Base-by-base conservation (phyloP, 2,329 filamentous ascomycete species). In the Fusarium mangiferae region DNA sequence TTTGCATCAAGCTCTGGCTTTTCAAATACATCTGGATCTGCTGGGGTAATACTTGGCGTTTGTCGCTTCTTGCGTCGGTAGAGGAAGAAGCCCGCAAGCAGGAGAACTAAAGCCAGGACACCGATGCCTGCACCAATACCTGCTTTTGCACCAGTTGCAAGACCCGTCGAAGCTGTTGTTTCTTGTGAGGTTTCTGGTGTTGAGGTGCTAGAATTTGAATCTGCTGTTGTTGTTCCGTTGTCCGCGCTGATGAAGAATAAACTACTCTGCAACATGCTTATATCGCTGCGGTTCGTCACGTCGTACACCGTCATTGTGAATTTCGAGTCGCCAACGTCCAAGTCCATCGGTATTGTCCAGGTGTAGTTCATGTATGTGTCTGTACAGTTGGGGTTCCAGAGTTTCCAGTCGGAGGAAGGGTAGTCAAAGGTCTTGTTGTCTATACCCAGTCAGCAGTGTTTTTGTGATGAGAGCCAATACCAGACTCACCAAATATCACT, bases 91-190 rank as follows among this genome's bases (percentile, higher is more conserved):
- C 64, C 62, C 0, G 24, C 38, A 1, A 66, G 36, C 2, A 66
- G 8, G 1, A 66, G 36, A 7, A 66, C 6, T 7, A 66, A 8
- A 0, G 28, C 22, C 2, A 59, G 0, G 5, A 33, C 10, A 6
- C 49, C 62, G 10, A 58, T 22, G 22, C 64, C 64, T 20, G 42
- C 62, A 18, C 62, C 64, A 3, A 66, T 59, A 1, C 64, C 62
- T 6, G 62, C 62, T 6, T 58, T 58, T 15, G 49, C 42, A 13
- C 35, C 17, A 1, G 17, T 28, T 7, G 64, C 18, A 3, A 66
- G 42, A 4, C 61, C 62, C 2, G 6, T n/a, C 1, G 57, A 39
- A 7, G 7, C 6, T 13, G 5, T 8, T 18, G 18, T 44, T 17
- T 39, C 33, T 7, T 66, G 30, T 13, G 30, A 30, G 0, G 35